Evolutionary conservation across 352 stramenopile species (phyloP).

Genomic region (Pythium vanterpoolii): DNA sequence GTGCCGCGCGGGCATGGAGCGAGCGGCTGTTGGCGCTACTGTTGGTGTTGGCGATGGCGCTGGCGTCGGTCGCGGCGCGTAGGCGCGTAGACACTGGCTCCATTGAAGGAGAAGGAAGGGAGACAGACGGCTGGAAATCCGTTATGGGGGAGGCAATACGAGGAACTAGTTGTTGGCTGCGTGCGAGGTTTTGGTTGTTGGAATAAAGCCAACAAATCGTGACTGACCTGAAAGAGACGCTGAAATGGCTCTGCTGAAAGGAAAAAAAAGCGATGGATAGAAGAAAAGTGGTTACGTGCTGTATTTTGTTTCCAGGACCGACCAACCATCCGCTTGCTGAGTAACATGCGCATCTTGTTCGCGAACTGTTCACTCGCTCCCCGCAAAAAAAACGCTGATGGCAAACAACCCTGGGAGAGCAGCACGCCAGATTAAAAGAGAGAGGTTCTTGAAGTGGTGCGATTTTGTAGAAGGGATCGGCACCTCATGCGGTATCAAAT

Average conservation of each 20-base stretch:
- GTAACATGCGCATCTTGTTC: neutral
- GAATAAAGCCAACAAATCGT: neutral
- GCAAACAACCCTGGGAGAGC: neutral
- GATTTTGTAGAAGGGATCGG: neutral
- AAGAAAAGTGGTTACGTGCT: too few relatives aligned
- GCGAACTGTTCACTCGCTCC: slow-evolving; percentile 3
- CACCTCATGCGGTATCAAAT: neutral
- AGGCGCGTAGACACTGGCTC: slow-evolving; percentile 9
- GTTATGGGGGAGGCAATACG: neutral
- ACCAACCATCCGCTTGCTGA: neutral
- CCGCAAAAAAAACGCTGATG: neutral
- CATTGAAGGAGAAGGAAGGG: slow-evolving; percentile 1
- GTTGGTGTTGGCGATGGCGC: neutral
- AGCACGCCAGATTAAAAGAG: slow-evolving; percentile 15
- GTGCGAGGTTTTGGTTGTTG: neutral
- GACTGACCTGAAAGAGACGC: neutral
- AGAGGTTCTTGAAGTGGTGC: slow-evolving; percentile 16
- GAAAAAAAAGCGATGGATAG: slow-evolving; percentile 1
- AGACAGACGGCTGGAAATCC: neutral
- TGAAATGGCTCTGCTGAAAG: neutral
- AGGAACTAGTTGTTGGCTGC: too few relatives aligned
- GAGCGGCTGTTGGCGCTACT: neutral
- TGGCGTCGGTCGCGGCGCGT: slow-evolving; percentile 3
- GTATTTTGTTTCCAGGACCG: neutral
- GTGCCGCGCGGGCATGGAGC: slow-evolving; percentile 10